Evolutionary conservation across 805 yeast genomes (phyloP), one percentile per base, ranked within the genome.

Genomic region (Dipodascus albidus): DNA sequence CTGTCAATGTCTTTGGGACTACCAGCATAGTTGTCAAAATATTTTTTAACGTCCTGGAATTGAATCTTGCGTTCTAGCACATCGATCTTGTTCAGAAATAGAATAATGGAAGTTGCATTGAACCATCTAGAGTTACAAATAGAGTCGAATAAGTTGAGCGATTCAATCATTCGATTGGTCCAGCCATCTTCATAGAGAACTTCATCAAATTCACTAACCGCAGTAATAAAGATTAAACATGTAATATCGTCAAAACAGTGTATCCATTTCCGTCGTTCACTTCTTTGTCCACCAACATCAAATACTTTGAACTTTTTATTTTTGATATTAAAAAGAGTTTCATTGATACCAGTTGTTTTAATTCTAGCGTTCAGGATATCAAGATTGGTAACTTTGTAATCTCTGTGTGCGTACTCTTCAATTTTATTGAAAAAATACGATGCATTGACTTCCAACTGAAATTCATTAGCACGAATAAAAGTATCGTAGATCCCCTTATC

Each of bases 201-300:
- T 69, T 91, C 96, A 69, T 91, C 97, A 67, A 87, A 93, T 70
- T 93, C 99, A 50, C 88, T 81, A 23, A 88, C 82, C 0, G 97
- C 96, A 19, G 86, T 77, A 4, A 91, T 96, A 67, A 88, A 93
- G 41, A 91, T 67, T 0, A 95, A 84, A 2, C 95, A 86, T 0
- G 96, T 85, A 50, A 91, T 86, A 57, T 85, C 87, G 63, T 90
- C 93, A 68, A 90, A 90, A 64, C 95, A 87, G 64, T 89, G 96
- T 57, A 90, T 86, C 97, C 97, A 90, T 66, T 90, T 90, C 60
- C 84, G 81, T 56, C 97, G 76, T 66, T 90, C 97, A 20, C 87
- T 80, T 56, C 96, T 72, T 70, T 90, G 97, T 1, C 99, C 99
- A 52, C 99, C 99, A 2, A 96, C 98, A 73, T 93, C 99, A 48